Conservation (phyloP, 768 basidiomycete genomes). For the Pulveroboletus sp. region DNA sequence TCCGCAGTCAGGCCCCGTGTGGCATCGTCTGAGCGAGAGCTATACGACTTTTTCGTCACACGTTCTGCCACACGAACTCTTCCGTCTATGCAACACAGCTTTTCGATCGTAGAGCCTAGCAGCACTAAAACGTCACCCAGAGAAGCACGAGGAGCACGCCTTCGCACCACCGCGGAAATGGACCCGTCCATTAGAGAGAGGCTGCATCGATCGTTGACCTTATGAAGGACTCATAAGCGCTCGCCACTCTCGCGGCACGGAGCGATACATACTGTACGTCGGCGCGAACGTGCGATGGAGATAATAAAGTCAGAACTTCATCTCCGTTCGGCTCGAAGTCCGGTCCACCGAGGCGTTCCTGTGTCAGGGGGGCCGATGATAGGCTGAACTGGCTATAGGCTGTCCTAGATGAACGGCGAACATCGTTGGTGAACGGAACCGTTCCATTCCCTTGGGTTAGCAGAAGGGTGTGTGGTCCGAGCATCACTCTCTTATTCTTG, state of each 20-base stretch:
- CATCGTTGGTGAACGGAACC: slow-evolving; percentile 8
- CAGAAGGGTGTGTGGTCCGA: slow-evolving; percentile 9
- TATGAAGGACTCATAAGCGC: slow-evolving; percentile 1
- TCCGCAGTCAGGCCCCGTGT: not conserved
- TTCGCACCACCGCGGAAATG: slow-evolving; percentile 24
- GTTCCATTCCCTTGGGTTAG: slow-evolving; percentile 13
- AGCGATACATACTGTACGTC: slow-evolving; percentile 11
- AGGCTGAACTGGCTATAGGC: slow-evolving; percentile 24
- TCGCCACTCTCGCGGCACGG: slow-evolving; percentile 14
- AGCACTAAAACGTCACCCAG: slow-evolving; percentile 7
- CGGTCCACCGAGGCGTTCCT: slow-evolving; percentile 30
- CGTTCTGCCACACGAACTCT: slow-evolving; percentile 5
- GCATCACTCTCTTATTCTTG: slow-evolving; percentile 9
- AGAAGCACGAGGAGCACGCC: slow-evolving; percentile 10
- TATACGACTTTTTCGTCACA: not conserved
- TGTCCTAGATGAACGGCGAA: slow-evolving; percentile 14
- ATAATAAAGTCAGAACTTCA: slow-evolving; percentile 21
- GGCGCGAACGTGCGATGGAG: slow-evolving; percentile 26
- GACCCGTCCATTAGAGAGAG: slow-evolving; percentile 5
- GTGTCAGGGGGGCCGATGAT: slow-evolving; percentile 9
- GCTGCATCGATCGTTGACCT: slow-evolving; percentile 22
- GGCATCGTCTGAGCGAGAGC: slow-evolving; percentile 2
- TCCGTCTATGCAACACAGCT: slow-evolving; percentile 4
- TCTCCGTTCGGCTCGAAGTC: slow-evolving; percentile 26
- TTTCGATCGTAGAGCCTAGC: slow-evolving; percentile 1